Conservation (phyloP, 805 yeast genomes). For the Metschnikowia bowlesiae region DNA sequence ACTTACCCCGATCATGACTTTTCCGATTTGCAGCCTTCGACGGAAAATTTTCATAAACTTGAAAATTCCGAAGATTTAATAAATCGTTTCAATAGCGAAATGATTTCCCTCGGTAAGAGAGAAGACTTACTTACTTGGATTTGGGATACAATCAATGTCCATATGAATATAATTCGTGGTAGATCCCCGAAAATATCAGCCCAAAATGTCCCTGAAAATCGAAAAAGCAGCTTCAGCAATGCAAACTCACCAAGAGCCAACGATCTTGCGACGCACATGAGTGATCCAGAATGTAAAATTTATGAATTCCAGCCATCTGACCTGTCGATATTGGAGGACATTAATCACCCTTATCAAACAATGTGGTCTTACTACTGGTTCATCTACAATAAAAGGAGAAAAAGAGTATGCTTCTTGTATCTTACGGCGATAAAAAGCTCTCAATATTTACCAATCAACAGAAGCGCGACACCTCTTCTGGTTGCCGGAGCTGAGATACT, state of each 20-base stretch:
- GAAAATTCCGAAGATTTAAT: constrained; percentile 44
- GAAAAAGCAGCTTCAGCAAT: constrained; percentile 25
- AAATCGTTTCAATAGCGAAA: constrained; percentile 69
- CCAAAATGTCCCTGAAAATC: constrained; percentile 18
- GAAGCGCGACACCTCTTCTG: constrained; percentile 12
- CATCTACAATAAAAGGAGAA: constrained; percentile 83
- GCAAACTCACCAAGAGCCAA: constrained; percentile 11
- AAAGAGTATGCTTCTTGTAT: constrained; percentile 84
- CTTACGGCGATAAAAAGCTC: constrained; percentile 48
- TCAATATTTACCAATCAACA: constrained; percentile 27
- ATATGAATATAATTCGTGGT: constrained; percentile 59
- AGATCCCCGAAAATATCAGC: constrained; percentile 23
- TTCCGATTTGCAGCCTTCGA: constrained; percentile 79
- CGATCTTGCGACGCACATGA: constrained; percentile 9
- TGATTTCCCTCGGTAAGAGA: constrained; percentile 47
- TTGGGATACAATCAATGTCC: constrained; percentile 84
- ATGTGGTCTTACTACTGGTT: constrained; percentile 86
- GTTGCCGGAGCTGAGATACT: constrained; percentile 24
- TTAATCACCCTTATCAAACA: constrained; percentile 42
- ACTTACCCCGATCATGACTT: constrained; percentile 97
- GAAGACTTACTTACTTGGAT: constrained; percentile 54
- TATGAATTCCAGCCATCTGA: constrained; percentile 63
- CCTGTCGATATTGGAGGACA: constrained; percentile 58
- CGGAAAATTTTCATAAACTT: constrained; percentile 41
- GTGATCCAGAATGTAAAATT: constrained; percentile 46